Conservation (phyloP, 148 eudicot genomes). For the Gaultheria prostrata region DNA sequence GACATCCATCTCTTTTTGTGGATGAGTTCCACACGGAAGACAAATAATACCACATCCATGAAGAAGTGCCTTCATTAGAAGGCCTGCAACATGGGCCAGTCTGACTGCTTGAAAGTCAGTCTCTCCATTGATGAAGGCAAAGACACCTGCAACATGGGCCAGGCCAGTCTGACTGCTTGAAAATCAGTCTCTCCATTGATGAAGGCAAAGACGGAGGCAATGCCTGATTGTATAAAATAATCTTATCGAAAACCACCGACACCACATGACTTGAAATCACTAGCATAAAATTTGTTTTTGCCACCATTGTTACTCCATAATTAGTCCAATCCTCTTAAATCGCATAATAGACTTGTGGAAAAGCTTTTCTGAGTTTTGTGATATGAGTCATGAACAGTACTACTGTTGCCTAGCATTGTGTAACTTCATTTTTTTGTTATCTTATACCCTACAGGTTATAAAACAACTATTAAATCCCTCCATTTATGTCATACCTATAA, state of each 20-base stretch:
- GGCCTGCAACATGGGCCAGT: neutral
- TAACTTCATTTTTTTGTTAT: neutral
- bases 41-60: neutral
- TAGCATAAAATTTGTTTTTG: neutral
- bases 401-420: neutral
- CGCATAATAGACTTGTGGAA: neutral
- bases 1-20: neutral
- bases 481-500: neutral
- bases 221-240: neutral
- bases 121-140: constrained; percentile 1
- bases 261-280: neutral
- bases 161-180: neutral
- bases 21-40: neutral
- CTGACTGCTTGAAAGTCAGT: constrained; percentile 2
- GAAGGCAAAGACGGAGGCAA: neutral
- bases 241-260: neutral
- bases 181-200: constrained; percentile 3
- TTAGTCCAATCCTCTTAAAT: neutral
- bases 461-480: neutral
- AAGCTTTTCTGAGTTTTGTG: neutral
- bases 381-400: neutral
- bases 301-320: neutral
- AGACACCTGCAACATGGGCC: neutral
- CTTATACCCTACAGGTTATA: neutral
- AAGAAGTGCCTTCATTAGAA: neutral